A percentile compares a stretch with the other conserved stretches of the same genome.
Conservation (phyloP, 139 green algal genomes). For the Chlamydomonas eustigma region DNA sequence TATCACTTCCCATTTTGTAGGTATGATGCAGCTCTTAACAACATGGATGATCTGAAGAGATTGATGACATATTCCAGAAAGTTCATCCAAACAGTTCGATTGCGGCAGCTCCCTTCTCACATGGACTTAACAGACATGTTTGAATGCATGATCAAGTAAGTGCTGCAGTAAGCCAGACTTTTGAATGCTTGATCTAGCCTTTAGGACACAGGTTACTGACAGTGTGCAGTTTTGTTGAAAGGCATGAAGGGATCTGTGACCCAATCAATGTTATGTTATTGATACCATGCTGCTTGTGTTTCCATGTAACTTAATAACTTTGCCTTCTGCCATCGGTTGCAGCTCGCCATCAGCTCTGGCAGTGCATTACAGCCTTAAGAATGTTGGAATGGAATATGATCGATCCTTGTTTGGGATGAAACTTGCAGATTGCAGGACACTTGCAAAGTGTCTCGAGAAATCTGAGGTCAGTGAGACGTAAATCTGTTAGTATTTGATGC, state of each 20-base stretch:
- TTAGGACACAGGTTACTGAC: background rate
- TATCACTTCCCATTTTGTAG: conserved; percentile 33
- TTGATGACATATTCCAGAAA: conserved; percentile 58
- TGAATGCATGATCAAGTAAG: conserved; percentile 59
- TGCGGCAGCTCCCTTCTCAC: conserved; percentile 73
- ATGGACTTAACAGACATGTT: conserved; percentile 72
- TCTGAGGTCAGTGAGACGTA: conserved; percentile 28
- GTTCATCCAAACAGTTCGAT: conserved; percentile 65
- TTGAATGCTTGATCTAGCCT: background rate
- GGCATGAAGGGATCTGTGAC: no score
- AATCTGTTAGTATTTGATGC: no score
- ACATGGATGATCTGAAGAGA: conserved; percentile 49
- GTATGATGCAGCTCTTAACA: conserved; percentile 43
- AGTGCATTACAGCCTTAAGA: conserved; percentile 62
- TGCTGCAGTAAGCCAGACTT: background rate
- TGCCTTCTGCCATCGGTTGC: conserved; percentile 11
- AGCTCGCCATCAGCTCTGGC: conserved; percentile 52
- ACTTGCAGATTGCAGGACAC: conserved; percentile 63
- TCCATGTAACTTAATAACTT: no score
- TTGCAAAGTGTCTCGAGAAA: conserved; percentile 51
- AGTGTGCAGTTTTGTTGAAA: background rate
- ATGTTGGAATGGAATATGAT: conserved; percentile 85
- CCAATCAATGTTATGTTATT: no score
- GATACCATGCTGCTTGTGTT: no score
- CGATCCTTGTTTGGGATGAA: conserved; percentile 76